These are phyloP conservation scores for Schizothecium vesticola DNA, from an alignment of 495 filamentous ascomycete species.

Conservation along the genomic window DNA sequence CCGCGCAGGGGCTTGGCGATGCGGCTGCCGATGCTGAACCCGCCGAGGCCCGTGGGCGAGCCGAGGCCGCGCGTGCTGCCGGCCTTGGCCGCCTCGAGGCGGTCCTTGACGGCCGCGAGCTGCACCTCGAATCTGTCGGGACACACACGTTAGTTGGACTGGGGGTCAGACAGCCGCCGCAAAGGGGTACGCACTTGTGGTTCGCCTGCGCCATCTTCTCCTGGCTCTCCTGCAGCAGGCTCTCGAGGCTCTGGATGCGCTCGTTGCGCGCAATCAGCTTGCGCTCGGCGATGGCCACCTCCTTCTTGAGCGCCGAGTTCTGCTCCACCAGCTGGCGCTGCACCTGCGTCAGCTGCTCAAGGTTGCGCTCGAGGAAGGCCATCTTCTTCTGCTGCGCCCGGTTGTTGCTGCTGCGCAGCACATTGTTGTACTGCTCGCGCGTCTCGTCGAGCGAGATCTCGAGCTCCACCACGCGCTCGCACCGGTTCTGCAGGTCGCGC, in stretches of 20 bases:
- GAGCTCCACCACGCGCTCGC: slow-evolving; percentile 94
- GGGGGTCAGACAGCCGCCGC: no score
- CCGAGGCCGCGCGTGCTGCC: slow-evolving; percentile 78
- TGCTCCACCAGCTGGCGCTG: slow-evolving; percentile 97
- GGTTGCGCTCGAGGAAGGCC: slow-evolving; percentile 96
- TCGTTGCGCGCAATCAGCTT: slow-evolving; percentile 96
- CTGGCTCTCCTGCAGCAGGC: slow-evolving; percentile 89
- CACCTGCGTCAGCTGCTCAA: slow-evolving; percentile 95
- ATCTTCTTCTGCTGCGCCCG: slow-evolving; percentile 99
- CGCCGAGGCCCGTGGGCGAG: slow-evolving; percentile 53
- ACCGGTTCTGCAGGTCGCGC: slow-evolving; percentile 96
- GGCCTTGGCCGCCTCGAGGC: slow-evolving; percentile 89
- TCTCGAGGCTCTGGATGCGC: slow-evolving; percentile 88
- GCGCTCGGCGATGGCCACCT: slow-evolving; percentile 95
- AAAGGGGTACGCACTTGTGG: slow-evolving; percentile 76
- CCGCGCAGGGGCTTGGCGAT: slow-evolving; percentile 97
- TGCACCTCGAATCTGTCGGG: slow-evolving; percentile 94
- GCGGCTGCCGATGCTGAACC: slow-evolving; percentile 77
- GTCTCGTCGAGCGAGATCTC: slow-evolving; percentile 96
- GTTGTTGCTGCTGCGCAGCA: slow-evolving; percentile 91
- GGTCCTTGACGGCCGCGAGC: slow-evolving; percentile 94
- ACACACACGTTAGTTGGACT: neutral
- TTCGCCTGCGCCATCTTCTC: slow-evolving; percentile 95
- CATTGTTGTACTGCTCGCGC: slow-evolving; percentile 97
- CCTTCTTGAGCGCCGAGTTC: slow-evolving; percentile 93